phyloP scores from a whole-genome alignment of 495 filamentous ascomycete genomes.

The Lindgomyces ingoldianus region DNA sequence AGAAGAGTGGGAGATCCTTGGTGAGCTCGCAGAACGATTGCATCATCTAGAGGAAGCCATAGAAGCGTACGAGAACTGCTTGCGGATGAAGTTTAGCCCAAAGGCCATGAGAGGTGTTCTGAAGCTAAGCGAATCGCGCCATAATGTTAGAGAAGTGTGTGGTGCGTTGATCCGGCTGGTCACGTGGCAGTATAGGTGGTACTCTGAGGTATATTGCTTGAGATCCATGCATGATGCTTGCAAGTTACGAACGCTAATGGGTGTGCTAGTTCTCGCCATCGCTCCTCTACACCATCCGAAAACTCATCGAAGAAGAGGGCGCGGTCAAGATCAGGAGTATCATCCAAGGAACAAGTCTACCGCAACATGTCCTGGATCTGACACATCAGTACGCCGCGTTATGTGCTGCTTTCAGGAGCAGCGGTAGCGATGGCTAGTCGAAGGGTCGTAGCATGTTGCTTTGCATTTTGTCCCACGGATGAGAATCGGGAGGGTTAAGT shows the following conservation, averaged over 20 bases:
- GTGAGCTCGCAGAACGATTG: conserved; percentile 85
- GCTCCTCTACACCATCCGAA: conserved; percentile 80
- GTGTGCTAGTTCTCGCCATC: conserved; percentile 79
- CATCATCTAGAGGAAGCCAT: conserved; percentile 87
- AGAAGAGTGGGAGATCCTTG: conserved; percentile 97
- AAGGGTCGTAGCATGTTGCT: neutral
- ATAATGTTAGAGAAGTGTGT: conserved; percentile 73
- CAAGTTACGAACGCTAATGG: neutral
- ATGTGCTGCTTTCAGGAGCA: conserved; percentile 92
- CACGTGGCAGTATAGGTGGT: conserved; percentile 98
- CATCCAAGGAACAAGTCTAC: conserved; percentile 90
- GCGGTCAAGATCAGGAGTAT: conserved; percentile 97
- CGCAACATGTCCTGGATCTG: conserved; percentile 88
- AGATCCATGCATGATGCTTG: neutral
- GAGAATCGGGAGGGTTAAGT: neutral
- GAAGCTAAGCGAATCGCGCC: conserved; percentile 69
- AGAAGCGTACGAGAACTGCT: conserved; percentile 85
- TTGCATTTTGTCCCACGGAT: neutral
- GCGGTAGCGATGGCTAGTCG: conserved; percentile 77
- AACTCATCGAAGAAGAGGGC: conserved; percentile 94
- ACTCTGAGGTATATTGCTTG: conserved; percentile 70
- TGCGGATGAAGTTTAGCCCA: conserved; percentile 80
- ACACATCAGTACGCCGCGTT: conserved; percentile 95
- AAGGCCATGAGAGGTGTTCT: conserved; percentile 86
- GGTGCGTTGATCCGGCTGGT: conserved; percentile 82